Conservation (phyloP, 768 basidiomycete genomes). For the Trametes gibbosa region DNA sequence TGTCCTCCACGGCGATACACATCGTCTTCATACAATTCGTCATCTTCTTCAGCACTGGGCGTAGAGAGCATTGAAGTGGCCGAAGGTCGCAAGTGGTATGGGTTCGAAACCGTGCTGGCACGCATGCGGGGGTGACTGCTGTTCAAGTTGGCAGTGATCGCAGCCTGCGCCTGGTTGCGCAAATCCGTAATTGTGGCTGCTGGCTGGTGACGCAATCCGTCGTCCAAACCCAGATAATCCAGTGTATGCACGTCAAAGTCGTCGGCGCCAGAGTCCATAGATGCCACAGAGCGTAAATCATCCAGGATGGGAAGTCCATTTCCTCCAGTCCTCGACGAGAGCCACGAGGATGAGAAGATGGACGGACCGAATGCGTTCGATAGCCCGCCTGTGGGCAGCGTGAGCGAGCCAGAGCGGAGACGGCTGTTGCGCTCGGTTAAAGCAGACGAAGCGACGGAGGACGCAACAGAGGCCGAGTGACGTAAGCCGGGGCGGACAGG, state of each 20-base stretch:
- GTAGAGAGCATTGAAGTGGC: conserved; percentile 62
- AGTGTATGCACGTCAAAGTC: conserved; percentile 93
- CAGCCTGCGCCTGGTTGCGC: conserved; percentile 86
- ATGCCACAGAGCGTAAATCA: conserved; percentile 77
- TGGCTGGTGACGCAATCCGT: conserved; percentile 67
- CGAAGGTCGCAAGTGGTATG: conserved; percentile 72
- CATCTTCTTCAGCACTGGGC: conserved; percentile 65
- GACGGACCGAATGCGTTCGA: conserved; percentile 85
- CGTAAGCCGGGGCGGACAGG: conserved; percentile 65
- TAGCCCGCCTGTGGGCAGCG: conserved; percentile 68
- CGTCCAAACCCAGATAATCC: conserved; percentile 95
- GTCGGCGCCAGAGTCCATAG: conserved; percentile 76
- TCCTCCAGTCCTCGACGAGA: conserved; percentile 58
- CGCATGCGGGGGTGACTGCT: conserved; percentile 73
- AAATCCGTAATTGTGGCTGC: conserved; percentile 88
- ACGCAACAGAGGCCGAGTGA: conserved; percentile 71
- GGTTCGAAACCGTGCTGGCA: conserved; percentile 90
- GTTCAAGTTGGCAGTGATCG: conserved; percentile 79
- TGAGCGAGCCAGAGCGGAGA: conserved; percentile 89
- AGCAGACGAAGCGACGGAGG: conserved; percentile 50
- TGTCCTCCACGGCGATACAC: conserved; percentile 49
- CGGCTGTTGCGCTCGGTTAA: conserved; percentile 73
- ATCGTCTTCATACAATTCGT: conserved; percentile 68
- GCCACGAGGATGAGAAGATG: conserved; percentile 90
- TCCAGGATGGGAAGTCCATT: conserved; percentile 68